These are phyloP conservation scores for Escallonia herrerae DNA, from an alignment of 129 eudicot species.

Conservation along the genomic window DNA sequence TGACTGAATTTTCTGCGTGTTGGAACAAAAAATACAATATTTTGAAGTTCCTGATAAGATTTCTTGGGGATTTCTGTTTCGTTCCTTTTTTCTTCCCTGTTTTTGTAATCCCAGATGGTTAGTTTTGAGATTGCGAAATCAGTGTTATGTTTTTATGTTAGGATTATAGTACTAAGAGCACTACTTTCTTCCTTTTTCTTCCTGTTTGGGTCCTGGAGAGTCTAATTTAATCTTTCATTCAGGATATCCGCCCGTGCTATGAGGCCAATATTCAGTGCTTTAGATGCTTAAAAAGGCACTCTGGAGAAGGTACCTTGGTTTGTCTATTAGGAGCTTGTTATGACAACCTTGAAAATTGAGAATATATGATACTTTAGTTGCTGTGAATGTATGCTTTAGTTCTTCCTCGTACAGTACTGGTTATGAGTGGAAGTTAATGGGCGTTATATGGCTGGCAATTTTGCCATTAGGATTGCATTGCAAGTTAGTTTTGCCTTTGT, in stretches of 20 bases:
- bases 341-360: conserved; percentile 5
- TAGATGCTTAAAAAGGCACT: conserved; percentile 62
- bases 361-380: not conserved
- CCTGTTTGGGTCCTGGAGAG: conserved; percentile 32
- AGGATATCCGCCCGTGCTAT: conserved; percentile 67
- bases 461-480: not conserved
- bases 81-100: not conserved
- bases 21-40: conserved; percentile 10
- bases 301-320: conserved; percentile 91
- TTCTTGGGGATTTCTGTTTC: conserved; percentile 3
- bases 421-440: not conserved
- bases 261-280: conserved; percentile 80
- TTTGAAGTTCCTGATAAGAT: not conserved
- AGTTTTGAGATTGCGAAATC: not conserved
- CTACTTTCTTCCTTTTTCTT: conserved; percentile 6
- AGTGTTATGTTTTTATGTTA: not conserved
- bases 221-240: conserved; percentile 69
- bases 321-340: conserved; percentile 48
- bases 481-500: not conserved
- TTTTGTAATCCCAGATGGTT: not conserved
- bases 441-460: not conserved
- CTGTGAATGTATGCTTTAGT: not conserved
- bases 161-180: conserved; percentile 6
- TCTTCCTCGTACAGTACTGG: not conserved
- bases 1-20: conserved; percentile 12